Evolutionary conservation across 2,329 filamentous ascomycete species (phyloP).

Genomic region (Colletotrichum shisoi): DNA sequence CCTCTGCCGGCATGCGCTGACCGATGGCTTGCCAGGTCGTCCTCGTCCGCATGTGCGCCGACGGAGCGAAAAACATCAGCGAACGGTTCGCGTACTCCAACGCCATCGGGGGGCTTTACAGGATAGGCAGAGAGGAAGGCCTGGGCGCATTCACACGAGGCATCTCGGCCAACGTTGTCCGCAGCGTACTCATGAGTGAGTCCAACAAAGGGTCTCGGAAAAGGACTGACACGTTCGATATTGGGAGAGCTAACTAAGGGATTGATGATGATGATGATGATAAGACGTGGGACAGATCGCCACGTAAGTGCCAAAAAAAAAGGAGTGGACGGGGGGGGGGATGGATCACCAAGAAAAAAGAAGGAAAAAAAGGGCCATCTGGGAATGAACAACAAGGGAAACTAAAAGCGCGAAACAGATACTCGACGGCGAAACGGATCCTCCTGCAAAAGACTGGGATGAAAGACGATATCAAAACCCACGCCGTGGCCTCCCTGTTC

Average conservation of each 20-base stretch:
- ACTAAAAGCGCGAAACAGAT: slow-evolving; percentile 41
- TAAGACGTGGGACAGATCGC: slow-evolving; percentile 56
- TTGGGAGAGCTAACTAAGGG: slow-evolving; percentile 37
- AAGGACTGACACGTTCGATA: slow-evolving; percentile 6
- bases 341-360: background rate
- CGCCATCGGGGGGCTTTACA: slow-evolving; percentile 47
- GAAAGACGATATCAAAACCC: slow-evolving; percentile 52
- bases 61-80: slow-evolving; percentile 50
- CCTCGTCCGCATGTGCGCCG: slow-evolving; percentile 57
- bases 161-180: slow-evolving; percentile 51
- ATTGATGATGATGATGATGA: too few relatives aligned
- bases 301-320: slow-evolving; percentile 47
- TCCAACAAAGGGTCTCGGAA: slow-evolving; percentile 14
- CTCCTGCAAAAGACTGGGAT: slow-evolving; percentile 44
- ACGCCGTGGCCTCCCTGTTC: slow-evolving; percentile 51
- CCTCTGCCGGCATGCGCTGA: background rate
- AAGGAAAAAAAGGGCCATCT: too few relatives aligned
- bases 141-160: slow-evolving; percentile 51
- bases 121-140: slow-evolving; percentile 52
- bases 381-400: background rate
- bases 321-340: slow-evolving; percentile 23
- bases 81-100: slow-evolving; percentile 53
- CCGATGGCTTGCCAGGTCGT: slow-evolving; percentile 44
- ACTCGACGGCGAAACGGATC: slow-evolving; percentile 49
- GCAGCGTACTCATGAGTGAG: slow-evolving; percentile 57